Conservation (phyloP, 345 rosid species). For the Adansonia digitata region DNA sequence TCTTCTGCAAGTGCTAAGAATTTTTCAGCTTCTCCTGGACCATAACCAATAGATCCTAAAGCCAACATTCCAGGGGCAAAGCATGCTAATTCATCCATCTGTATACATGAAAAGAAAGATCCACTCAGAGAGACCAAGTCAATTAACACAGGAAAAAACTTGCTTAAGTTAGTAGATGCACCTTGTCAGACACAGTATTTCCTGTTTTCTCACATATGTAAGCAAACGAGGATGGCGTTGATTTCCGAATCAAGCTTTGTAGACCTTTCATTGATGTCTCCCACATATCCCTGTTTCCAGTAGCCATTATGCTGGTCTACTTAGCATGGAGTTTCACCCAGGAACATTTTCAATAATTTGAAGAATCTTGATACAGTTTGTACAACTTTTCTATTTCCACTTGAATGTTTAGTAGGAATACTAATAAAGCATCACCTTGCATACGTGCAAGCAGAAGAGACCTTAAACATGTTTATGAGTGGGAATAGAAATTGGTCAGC, state of each 20-base stretch:
- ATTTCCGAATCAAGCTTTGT: constrained; percentile 60
- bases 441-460: neutral
- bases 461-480: neutral
- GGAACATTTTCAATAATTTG: neutral
- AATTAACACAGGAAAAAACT: neutral
- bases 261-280: constrained; percentile 97
- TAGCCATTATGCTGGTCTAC: neutral
- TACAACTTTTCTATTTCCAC: neutral
- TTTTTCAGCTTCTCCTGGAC: constrained; percentile 63
- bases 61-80: constrained; percentile 99
- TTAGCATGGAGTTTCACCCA: neutral
- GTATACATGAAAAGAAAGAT: constrained; percentile 15
- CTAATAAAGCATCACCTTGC: neutral
- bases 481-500: neutral
- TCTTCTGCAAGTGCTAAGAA: constrained; percentile 84
- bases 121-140: neutral
- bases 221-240: constrained; percentile 81
- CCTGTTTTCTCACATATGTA: constrained; percentile 89
- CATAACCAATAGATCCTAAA: constrained; percentile 87
- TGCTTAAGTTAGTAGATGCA: constrained; percentile 12
- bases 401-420: neutral
- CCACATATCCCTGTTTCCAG: constrained; percentile 85
- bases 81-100: constrained; percentile 99
- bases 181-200: constrained; percentile 59
- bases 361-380: neutral